Evolutionary conservation across 345 rosid species (phyloP), one percentile per base, ranked within the genome.

Genomic region (Populus nigra): DNA sequence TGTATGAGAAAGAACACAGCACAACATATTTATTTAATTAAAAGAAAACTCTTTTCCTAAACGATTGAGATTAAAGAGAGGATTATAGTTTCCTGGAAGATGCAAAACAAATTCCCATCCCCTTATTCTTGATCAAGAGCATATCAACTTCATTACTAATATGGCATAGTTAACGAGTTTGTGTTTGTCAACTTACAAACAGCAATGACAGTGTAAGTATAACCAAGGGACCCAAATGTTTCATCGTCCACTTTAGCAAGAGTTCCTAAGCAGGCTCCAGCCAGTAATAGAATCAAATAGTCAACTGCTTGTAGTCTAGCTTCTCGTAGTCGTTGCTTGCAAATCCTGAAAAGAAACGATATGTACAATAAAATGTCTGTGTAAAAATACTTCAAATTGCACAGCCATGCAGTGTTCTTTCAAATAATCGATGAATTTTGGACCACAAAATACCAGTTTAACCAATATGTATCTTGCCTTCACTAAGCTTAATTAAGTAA

Each of bases 251-350:
- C 96, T 79, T 90, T 90, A 0, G 97, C 91, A 75, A 94, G 97
- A 72, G 90, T 89, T 76, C 96, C 98, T 82, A 94, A 88, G 89
- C 91, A 89, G 62, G 95, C 97, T 82, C 98, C 98, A 50, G 94
- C 98, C 49, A 92, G 84, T 82, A 91, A 84, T n/a, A 94, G 78
- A 50, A 94, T 92, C 53, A 91, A 55, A 39, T 86, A 86, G 87
- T 94, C 98, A 69, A 88, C 84, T 17, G 89, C 92, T 82, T 88
- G 92, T 80, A 87, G 68, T 83, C 85, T 88, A 70, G 93, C 94
- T 81, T 94, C 98, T 80, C 97, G 88, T 80, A 94, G 88, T 76
- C 97, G 73, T 86, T 94, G 98, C 86, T 94, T 94, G 20, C 86
- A 82, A 77, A 91, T 84, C 89, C 98, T 92, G 89, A 68, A 73